Base-by-base conservation (phyloP, 225 moss, liverwort and hornwort species). In the Lunularia cruciata region DNA sequence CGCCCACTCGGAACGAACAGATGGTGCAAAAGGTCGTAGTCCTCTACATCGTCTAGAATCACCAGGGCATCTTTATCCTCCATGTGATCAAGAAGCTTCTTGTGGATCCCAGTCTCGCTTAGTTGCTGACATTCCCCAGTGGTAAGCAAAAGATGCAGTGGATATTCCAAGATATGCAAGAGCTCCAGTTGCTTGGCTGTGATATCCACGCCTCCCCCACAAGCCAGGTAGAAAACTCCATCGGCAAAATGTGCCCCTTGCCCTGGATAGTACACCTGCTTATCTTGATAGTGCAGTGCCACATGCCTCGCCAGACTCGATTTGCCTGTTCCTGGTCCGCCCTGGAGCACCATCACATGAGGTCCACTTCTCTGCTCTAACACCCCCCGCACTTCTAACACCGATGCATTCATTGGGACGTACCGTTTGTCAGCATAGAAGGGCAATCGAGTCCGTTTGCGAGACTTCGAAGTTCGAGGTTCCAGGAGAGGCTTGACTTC, bases 131-230 rank as follows among this genome's bases (percentile, higher is more conserved):
- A 76, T 13, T 81, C 81, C 16, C 81, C 81, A 45, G 73, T 73
- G 12, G 64, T 73, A 28, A 81, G 65, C 55, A 81, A 18, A 27
- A 64, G 73, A 6, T 81, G 81, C 6, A 81, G 76, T 0, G 81
- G 76, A 30, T 81, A 81, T 20, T 77, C 73, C 42, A 81, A 20
- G 60, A 77, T 66, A 26, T 70, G 58, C 32, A 81, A 20, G 8
- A 81, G 60, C 73, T 81, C 81, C 35, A 81, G 70, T 68, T 81
- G 81, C 63, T 81, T 81, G 69, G 81, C 76, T 65, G 70, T 77
- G 37, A 81, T 77, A 3, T 81, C 76, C 57, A 81, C 70, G 1
- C 69, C 76, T 30, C 81, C 81, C n/a, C 73, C 76, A 64, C 81
- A 81, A 46, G 68, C 26, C 27, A 81, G 46, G 37, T 73, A 81